Conservation (phyloP, 345 rosid genomes). For the Geranium brycei region DNA sequence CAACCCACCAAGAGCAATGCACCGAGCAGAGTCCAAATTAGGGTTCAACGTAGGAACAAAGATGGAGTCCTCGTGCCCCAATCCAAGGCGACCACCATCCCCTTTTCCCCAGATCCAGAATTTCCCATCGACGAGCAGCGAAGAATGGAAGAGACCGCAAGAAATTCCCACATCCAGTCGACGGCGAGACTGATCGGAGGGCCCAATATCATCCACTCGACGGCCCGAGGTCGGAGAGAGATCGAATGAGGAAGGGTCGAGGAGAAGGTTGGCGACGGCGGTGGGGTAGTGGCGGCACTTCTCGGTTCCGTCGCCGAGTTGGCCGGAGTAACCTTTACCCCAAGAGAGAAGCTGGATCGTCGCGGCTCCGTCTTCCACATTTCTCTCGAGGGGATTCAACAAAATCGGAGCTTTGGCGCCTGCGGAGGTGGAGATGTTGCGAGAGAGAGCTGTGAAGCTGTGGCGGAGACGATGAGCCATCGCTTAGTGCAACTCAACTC, state of each 20-base stretch:
- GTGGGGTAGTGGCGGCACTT: conserved; percentile 61
- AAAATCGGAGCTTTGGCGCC: too few relatives aligned
- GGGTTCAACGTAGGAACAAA: conserved; percentile 65
- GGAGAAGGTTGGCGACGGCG: conserved; percentile 42
- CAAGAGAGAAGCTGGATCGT: conserved; percentile 65
- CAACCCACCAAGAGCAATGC: conserved; percentile 65
- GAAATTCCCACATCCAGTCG: conserved; percentile 43
- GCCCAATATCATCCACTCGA: neutral
- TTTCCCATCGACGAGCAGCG: conserved; percentile 43
- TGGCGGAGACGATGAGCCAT: too few relatives aligned
- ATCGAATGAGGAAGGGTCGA: conserved; percentile 28
- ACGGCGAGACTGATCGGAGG: neutral
- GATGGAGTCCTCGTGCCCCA: conserved; percentile 65
- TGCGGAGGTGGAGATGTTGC: too few relatives aligned
- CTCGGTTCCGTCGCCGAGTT: conserved; percentile 84
- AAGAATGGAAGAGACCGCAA: conserved; percentile 78
- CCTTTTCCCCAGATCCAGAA: conserved; percentile 94
- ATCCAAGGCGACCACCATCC: conserved; percentile 82
- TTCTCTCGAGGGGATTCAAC: too few relatives aligned
- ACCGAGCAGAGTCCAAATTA: conserved; percentile 36
- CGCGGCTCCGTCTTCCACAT: conserved; percentile 4
- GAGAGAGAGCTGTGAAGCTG: too few relatives aligned
- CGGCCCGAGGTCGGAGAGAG: conserved; percentile 53
- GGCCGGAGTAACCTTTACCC: conserved; percentile 95
- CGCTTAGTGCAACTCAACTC: too few relatives aligned